Evolutionary conservation across 148 eudicot species (phyloP), one percentile per base, ranked within the genome.

Genomic region (Heliosperma pusillum): DNA sequence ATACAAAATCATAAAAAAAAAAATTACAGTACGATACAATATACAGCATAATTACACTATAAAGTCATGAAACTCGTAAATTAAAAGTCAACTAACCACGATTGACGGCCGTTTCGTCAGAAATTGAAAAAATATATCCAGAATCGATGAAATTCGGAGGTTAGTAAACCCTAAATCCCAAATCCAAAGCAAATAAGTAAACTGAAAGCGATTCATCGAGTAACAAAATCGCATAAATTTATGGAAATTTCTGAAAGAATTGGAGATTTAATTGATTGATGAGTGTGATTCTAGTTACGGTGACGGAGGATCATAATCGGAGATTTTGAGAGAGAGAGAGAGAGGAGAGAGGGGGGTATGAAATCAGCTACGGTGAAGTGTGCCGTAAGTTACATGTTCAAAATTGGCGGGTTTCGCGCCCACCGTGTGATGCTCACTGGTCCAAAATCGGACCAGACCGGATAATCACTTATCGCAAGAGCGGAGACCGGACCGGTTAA

Each of bases 61-160:
- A 25, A 24, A 20, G 0, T 33, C n/a, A 7, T 42, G 53, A 66
- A 65, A 25, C 45, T 10, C 7, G n/a, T 21, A 57, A 67, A 58
- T n/a, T 26, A 6, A 21, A 36, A 20, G 62, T 50, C 0, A 61
- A 74, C 82, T 70, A 16, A 75, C 82, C 82, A 12, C 10, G 27
- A 75, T 25, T 19, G 0, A 5, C 67, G 53, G 44, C 26, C 19
- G 71, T 44, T 11, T 44, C 71, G 21, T 44, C 71, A 44, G 55
- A 44, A 22, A 16, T 29, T 36, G 9, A 6, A 36, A 36, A 36
- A 36, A 36, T 36, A 36, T 8, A 6, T 36, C 9, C 42, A 36
- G 40, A 36, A 36, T 36, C 42, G 42, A 36, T 6, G 42, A 36
- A 36, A 33, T 33, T 33, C 5, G 36, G 36, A 36, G 42, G 1